Base-by-base conservation (phyloP, 257 asterid species). In the Solanum neorickii region DNA sequence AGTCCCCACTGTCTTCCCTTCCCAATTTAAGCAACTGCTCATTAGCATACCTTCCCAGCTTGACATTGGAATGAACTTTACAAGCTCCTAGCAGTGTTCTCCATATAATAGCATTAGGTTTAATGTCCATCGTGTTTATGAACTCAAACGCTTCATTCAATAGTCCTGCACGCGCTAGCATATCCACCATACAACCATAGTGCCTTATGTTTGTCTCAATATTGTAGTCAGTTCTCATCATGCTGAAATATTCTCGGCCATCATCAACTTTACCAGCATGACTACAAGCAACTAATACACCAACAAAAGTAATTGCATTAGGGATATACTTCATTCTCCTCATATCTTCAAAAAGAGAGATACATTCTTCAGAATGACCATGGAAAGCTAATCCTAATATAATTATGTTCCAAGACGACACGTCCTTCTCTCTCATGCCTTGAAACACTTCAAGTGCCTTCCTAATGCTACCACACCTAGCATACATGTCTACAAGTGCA, bases 401-500 rank as follows among this genome's bases (percentile, higher is more conserved):
- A 75, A 93, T 84, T 20, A 96, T 89, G 89, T 95, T 94, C 97
- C 97, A 94, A 1, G 97, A 88, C 0, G 95, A 87, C 15, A 78
- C 90, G 52, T 94, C 97, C 91, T 91, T 95, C 20, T 92, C 95
- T 83, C 89, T 92, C 94, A 93, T 93, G 27, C 90, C 74, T 27
- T 35, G 87, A 89, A 94, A 94, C 10, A 92, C 94, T 86, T 89
- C 87, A 41, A 92, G 88, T 39, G 97, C 94, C 89, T 93, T 95
- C 33, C 85, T 82, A 25, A 92, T 92, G 90, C 83, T 90, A 20
- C 98, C 97, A 33, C 97, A 95, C 89, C 93, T 94, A 13, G 96
- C 93, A 80, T 94, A 95, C 98, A 95, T 94, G 88, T 95, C 98
- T 20, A 92, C 92, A 13, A 94, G 93, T 31, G 96, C 93, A 92